Evolutionary conservation across 495 filamentous ascomycete species (phyloP).

Genomic region (Aspergillus nanangensis): DNA sequence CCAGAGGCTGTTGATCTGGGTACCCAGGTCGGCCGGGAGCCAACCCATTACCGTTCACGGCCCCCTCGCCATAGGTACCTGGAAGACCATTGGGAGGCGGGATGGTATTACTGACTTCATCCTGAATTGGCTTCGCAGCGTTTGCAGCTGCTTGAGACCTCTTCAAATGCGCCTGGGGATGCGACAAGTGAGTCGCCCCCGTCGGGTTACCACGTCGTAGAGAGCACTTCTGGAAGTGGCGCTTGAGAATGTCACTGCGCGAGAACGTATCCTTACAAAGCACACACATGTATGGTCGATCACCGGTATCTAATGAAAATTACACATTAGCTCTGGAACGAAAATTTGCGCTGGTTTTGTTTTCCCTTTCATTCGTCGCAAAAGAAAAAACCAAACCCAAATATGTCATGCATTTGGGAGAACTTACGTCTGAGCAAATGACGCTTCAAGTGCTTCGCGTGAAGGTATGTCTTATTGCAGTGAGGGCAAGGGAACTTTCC

Average conservation of each 20-base stretch:
- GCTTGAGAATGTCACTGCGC: constrained; percentile 94
- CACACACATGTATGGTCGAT: constrained; percentile 94
- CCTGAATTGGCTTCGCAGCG: constrained; percentile 46
- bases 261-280: constrained; percentile 98
- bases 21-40: constrained; percentile 33
- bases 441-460: constrained; percentile 95
- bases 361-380: background rate
- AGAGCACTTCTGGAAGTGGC: constrained; percentile 98
- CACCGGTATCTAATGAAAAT: constrained; percentile 71
- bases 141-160: constrained; percentile 60
- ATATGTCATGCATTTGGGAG: too few relatives aligned
- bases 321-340: constrained; percentile 2
- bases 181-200: constrained; percentile 84
- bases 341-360: background rate
- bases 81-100: constrained; percentile 40
- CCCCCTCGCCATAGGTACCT: constrained; percentile 40
- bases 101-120: constrained; percentile 45
- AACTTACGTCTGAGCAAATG: constrained; percentile 92
- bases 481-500: constrained; percentile 97
- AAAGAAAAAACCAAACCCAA: background rate
- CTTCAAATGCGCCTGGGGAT: constrained; percentile 83
- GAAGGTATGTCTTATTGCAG: constrained; percentile 95
- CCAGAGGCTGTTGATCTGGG: constrained; percentile 43
- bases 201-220: constrained; percentile 91
- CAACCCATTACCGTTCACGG: constrained; percentile 44